These are phyloP conservation scores for Polyporus arcularius DNA, from an alignment of 768 basidiomycete species.

Conservation along the genomic window DNA sequence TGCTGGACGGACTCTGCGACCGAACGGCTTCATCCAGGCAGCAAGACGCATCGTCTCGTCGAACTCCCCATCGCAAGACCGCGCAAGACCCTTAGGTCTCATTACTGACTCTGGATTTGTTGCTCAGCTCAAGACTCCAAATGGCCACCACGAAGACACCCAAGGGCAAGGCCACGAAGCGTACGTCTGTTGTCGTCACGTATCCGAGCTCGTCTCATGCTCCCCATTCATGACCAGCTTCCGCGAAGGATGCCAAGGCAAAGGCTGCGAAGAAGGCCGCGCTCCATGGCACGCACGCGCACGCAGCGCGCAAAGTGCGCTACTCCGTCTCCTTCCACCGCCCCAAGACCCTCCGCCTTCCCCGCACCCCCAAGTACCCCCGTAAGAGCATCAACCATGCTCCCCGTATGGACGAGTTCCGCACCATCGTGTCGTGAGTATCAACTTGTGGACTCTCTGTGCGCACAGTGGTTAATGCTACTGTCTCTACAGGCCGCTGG, in stretches of 20 bases:
- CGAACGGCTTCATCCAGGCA: background rate
- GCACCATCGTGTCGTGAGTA: slow-evolving; percentile 87
- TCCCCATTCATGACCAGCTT: slow-evolving; percentile 16
- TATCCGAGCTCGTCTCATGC: background rate
- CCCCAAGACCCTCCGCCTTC: slow-evolving; percentile 87
- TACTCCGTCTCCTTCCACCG: slow-evolving; percentile 92
- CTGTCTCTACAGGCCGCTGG: slow-evolving; percentile 60
- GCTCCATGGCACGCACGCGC: slow-evolving; percentile 80
- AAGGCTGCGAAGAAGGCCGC: slow-evolving; percentile 97
- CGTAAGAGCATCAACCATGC: slow-evolving; percentile 91
- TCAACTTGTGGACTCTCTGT: background rate
- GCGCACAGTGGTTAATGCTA: background rate
- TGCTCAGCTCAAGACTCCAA: slow-evolving; percentile 22
- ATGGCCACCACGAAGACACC: slow-evolving; percentile 73
- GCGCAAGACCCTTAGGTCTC: background rate
- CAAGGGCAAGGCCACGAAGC: slow-evolving; percentile 59
- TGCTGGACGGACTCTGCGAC: background rate
- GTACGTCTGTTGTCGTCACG: slow-evolving; percentile 32
- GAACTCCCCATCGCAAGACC: slow-evolving; percentile 6
- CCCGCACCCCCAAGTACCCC: slow-evolving; percentile 90
- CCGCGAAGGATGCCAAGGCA: slow-evolving; percentile 62
- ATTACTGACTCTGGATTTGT: background rate
- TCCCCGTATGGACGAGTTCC: slow-evolving; percentile 95
- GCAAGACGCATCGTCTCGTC: background rate
- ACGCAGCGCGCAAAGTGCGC: slow-evolving; percentile 78